Percentiles rank a stretch among this genome's conserved stretches.
Conservation (phyloP, 495 filamentous ascomycete species). For the Stereocaulon alpinum region DNA sequence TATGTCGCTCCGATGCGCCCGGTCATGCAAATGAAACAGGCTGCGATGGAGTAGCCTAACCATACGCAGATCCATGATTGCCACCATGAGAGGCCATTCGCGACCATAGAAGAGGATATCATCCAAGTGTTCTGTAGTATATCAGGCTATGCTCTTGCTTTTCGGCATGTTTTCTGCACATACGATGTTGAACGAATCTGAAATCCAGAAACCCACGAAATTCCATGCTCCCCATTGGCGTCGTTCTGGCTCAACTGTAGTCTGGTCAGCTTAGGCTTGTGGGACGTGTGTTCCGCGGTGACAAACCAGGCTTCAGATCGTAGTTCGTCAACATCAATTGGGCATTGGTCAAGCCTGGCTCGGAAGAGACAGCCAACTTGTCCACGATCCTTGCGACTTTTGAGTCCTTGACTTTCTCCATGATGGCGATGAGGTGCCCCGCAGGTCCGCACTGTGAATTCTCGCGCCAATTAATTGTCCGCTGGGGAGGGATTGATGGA, state of each 20-base stretch:
- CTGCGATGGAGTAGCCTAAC: conserved; percentile 74
- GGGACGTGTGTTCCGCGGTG: not conserved
- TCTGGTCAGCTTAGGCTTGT: not conserved
- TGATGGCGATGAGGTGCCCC: conserved; percentile 13
- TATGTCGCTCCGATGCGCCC: conserved; percentile 86
- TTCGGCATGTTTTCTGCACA: conserved; percentile 20
- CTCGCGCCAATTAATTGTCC: not conserved
- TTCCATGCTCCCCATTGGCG: conserved; percentile 85
- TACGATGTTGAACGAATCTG: conserved; percentile 88
- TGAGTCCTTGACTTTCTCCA: conserved; percentile 29
- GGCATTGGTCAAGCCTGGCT: conserved; percentile 69
- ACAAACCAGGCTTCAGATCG: conserved; percentile 72
- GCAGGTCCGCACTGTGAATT: not conserved
- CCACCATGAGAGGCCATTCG: conserved; percentile 81
- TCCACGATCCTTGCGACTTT: conserved; percentile 20
- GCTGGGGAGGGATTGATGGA: not conserved
- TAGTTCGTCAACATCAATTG: conserved; percentile 88
- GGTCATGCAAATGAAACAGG: conserved; percentile 61
- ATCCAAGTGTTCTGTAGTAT: conserved; percentile 76
- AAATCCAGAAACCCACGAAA: conserved; percentile 86
- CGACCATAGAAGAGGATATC: conserved; percentile 79
- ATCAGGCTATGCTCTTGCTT: conserved; percentile 5
- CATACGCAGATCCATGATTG: conserved; percentile 86
- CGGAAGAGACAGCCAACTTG: conserved; percentile 60
- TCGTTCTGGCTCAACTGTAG: conserved; percentile 63